Evolutionary conservation across 352 stramenopile genomes (phyloP), one percentile per base, ranked within the genome.

Genomic region (Globisporangium takayamanum): DNA sequence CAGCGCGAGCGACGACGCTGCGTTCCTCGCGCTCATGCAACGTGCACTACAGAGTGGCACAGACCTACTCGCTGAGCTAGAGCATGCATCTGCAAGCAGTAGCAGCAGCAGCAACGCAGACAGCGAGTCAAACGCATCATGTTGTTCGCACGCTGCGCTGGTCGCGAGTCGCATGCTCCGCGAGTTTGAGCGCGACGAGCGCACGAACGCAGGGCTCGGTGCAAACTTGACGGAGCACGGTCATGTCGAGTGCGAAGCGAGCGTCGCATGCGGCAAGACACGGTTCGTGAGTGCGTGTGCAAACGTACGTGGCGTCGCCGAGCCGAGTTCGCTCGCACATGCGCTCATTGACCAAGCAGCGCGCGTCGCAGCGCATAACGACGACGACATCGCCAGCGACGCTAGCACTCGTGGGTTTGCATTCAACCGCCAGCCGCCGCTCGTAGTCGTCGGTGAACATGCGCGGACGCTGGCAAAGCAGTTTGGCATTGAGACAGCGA

Each of bases 191-290:
- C 66, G 64, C 55, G 76, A 60, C 50, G 56, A 57, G 0, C 60
- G 78, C 52, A 88, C 75, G 14, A 91, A 91, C 61, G 78, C 76
- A 14, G 80, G 77, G 25, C 62, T 64, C 50, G 72, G 76, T 7
- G 50, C 77, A n/a, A 89, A 88, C 53, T 47, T 88, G 50, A 88
- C 75, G 8, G 70, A 76, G 41, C 8, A 62, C 3, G 68, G 76
- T 11, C 63, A 48, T 12, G 72, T 89, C 11, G 75, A 88, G 52
- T 88, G 77, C 50, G 80, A 88, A 37, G 75, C 73, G 12, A 84
- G 70, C 53, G 67, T 87, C 18, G 68, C 70, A 10, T 85, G 77
- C 45, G 80, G 80, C 10, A 55, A 61, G 2, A 71, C 69, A 8
- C 53, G 64, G 14, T 51, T 68, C 1, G 73, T 80, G 18, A 65